Percentiles rank a stretch among this genome's conserved stretches.
These are phyloP conservation scores for Rheum nobile DNA, from an alignment of 148 eudicot species.

Conservation along the genomic window DNA sequence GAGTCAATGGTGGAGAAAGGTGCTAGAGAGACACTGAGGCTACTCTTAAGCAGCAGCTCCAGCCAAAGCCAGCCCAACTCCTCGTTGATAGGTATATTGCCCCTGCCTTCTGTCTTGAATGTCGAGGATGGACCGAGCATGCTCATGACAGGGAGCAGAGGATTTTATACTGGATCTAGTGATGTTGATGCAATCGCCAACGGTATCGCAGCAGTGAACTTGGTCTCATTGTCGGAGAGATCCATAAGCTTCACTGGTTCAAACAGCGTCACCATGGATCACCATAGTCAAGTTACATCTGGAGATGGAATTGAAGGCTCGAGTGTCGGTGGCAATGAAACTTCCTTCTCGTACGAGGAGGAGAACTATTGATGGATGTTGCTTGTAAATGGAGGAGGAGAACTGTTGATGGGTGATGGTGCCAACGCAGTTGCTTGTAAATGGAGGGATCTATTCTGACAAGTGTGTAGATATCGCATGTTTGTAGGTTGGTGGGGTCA, in stretches of 20 bases:
- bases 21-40: slow-evolving; percentile 76
- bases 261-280: not conserved
- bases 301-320: not conserved
- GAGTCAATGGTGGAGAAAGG: slow-evolving; percentile 61
- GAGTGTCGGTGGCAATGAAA: not conserved
- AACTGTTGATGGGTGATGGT: not conserved
- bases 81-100: slow-evolving; percentile 33
- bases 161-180: slow-evolving; percentile 54
- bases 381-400: not conserved
- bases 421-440: not conserved
- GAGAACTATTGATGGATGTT: not conserved
- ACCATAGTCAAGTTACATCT: not conserved
- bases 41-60: slow-evolving; percentile 55
- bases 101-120: slow-evolving; percentile 23
- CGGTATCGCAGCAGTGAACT: slow-evolving; percentile 30
- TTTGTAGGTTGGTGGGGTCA: not conserved
- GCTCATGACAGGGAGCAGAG: slow-evolving; percentile 52
- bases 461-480: not conserved
- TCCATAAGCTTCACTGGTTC: not conserved
- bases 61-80: slow-evolving; percentile 28
- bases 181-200: slow-evolving; percentile 31
- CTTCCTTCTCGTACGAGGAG: not conserved
- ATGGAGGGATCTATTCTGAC: not conserved
- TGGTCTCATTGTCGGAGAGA: slow-evolving; percentile 36
- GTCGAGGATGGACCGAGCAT: slow-evolving; percentile 29